Conservation (phyloP, 202 grass and related monocot species). For the Setaria italica region DNA sequence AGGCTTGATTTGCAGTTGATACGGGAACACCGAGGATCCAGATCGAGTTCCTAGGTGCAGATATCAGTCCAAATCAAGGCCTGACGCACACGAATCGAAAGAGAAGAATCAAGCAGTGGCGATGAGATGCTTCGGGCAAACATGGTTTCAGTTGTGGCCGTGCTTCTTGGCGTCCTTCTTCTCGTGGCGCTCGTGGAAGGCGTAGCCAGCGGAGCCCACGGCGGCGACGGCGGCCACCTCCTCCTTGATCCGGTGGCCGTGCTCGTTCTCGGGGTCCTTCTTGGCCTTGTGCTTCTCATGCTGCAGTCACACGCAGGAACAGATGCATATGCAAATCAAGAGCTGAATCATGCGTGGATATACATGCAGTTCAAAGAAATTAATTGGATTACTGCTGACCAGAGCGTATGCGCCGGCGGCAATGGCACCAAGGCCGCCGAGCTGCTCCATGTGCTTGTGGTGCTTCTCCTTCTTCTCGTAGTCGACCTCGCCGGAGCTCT, state of each 20-base stretch:
- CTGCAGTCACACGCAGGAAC: not conserved
- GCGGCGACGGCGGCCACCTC: constrained; percentile 37
- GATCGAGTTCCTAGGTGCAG: not conserved
- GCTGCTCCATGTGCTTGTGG: constrained; percentile 59
- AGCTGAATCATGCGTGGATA: not conserved
- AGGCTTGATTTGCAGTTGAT: not conserved
- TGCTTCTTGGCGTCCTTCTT: constrained; percentile 83
- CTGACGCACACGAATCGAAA: not conserved
- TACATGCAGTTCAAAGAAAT: not conserved
- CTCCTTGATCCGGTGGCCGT: constrained; percentile 41
- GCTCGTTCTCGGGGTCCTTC: constrained; percentile 43
- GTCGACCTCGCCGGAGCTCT: constrained; percentile 40
- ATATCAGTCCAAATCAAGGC: not conserved
- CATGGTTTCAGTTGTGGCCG: not conserved
- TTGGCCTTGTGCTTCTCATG: constrained; percentile 43
- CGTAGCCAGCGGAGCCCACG: constrained; percentile 36
- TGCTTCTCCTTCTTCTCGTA: constrained; percentile 63
- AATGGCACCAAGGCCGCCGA: constrained; percentile 42
- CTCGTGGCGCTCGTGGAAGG: constrained; percentile 74
- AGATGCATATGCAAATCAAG: not conserved
- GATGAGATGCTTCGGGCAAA: not conserved
- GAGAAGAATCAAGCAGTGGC: not conserved
- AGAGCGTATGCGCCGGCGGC: constrained; percentile 59
- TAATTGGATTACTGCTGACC: constrained; percentile 3
- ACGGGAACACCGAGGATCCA: not conserved